These are phyloP conservation scores for Pleurotus platypus DNA, from an alignment of 768 basidiomycete species.

Conservation along the genomic window DNA sequence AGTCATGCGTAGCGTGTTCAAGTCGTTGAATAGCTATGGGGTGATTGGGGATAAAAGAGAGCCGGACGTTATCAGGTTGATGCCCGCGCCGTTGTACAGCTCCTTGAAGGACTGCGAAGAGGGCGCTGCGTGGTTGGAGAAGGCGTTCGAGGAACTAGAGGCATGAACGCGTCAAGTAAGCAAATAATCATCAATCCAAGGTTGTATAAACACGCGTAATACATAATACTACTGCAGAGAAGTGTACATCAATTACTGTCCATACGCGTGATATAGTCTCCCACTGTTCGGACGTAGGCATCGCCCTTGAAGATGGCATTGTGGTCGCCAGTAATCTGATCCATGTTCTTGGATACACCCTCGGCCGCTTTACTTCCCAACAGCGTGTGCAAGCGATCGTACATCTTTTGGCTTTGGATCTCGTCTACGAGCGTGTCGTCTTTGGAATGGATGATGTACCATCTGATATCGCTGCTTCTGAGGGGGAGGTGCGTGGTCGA, in stretches of 20 bases:
- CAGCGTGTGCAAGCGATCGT: slow-evolving; percentile 43
- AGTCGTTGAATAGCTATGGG: slow-evolving; percentile 59
- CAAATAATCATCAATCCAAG: neutral
- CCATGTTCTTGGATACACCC: slow-evolving; percentile 27
- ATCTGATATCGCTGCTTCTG: slow-evolving; percentile 37
- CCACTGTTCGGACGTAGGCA: slow-evolving; percentile 43
- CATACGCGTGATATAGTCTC: slow-evolving; percentile 28
- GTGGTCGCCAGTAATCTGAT: slow-evolving; percentile 49
- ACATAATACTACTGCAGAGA: too few species aligned
- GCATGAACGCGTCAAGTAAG: too few species aligned
- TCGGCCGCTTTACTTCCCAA: slow-evolving; percentile 19
- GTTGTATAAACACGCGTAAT: neutral
- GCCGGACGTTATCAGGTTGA: slow-evolving; percentile 88
- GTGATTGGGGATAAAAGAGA: slow-evolving; percentile 90
- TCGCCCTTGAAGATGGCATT: slow-evolving; percentile 43
- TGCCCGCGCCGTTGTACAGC: slow-evolving; percentile 87
- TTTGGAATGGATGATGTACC: slow-evolving; percentile 74
- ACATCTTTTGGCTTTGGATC: slow-evolving; percentile 59
- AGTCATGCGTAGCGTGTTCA: slow-evolving; percentile 70
- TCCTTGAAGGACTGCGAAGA: slow-evolving; percentile 72
- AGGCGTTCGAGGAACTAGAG: slow-evolving; percentile 38
- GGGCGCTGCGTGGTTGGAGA: slow-evolving; percentile 63
- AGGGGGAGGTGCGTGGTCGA: slow-evolving; percentile 40
- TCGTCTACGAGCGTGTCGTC: slow-evolving; percentile 68
- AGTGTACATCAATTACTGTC: too few species aligned